These are phyloP conservation scores for Orbilia blumenaviensis DNA, from an alignment of 2,329 filamentous ascomycete genomes.

Conservation along the genomic window DNA sequence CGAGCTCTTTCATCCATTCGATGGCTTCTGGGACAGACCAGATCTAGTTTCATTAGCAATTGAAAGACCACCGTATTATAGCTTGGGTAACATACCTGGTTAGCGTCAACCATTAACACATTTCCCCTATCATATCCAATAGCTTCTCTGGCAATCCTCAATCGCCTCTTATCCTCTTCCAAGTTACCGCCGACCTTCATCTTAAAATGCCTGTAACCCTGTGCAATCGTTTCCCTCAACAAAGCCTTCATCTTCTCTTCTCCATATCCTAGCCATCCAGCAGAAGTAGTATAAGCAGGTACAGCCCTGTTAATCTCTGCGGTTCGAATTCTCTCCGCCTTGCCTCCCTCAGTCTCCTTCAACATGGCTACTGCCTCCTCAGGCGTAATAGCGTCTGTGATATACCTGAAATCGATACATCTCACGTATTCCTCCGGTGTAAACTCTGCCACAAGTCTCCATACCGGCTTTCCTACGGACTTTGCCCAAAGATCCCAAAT, in stretches of 20 bases:
- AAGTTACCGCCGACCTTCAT: conserved; percentile 83
- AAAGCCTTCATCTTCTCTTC: conserved; percentile 85
- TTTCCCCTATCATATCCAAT: conserved; percentile 82
- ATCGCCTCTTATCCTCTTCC: conserved; percentile 74
- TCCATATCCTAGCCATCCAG: conserved; percentile 89
- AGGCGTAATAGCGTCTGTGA: conserved; percentile 89
- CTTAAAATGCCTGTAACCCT: conserved; percentile 88
- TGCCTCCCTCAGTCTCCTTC: conserved; percentile 71
- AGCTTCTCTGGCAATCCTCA: conserved; percentile 78
- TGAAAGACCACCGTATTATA: not conserved
- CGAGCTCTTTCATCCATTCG: conserved; percentile 81
- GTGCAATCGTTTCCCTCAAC: conserved; percentile 75
- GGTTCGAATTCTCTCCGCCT: conserved; percentile 76
- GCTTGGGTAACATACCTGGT: conserved; percentile 69
- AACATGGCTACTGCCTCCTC: conserved; percentile 81
- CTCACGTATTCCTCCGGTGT: conserved; percentile 83
- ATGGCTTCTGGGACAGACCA: conserved; percentile 92
- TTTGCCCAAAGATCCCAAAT: conserved; percentile 98
- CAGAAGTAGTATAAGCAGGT: conserved; percentile 88
- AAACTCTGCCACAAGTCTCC: conserved; percentile 90
- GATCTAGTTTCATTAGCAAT: conserved; percentile 62
- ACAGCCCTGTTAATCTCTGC: conserved; percentile 78
- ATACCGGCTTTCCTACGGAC: conserved; percentile 83
- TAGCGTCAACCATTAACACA: conserved; percentile 90
- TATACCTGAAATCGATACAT: conserved; percentile 94